Base-by-base conservation (phyloP, 106 monocot species). In the Posidonia australis region DNA sequence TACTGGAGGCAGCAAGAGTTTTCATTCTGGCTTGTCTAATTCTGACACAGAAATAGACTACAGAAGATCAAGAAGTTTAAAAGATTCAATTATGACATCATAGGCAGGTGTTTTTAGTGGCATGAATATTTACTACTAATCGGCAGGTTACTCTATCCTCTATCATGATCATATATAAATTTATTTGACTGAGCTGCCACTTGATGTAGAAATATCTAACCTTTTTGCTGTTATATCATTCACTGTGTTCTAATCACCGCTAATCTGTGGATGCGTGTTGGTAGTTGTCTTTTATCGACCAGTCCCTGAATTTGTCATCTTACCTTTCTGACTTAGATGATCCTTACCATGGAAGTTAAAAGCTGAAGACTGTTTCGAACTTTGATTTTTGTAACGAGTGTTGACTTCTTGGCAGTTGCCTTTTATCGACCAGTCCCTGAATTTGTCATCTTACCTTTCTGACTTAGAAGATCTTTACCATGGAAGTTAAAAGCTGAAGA, bases 21-120 rank as follows among this genome's bases (percentile, higher is more conserved):
- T 49, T 49, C 64, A 59, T n/a, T 28, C 72, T 1, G 72, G 77
- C 3, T 68, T 79, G 16, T 84, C 96, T 22, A 81, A 76, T 71
- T 91, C 87, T 5, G 90, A 90, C 65, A 90, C 96, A 54, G 96
- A 98, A 70, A 76, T 98, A 13, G 96, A 87, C 19, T 98, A 85
- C 65, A 87, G 84, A 77, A 82, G 90, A 71, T 84, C 84, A 5
- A 98, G 86, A 81, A 98, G 96, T 73, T 65, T 86, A 63, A 80
- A 81, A 74, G 84, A 85, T 63, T 62, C 73, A 10, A 80, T 13
- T 6, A 23, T 54, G 17, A 32, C 29, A 36, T 21, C 48, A 22
- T 65, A 65, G 48, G 41, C 58, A 11, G 11, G 0, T 62, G 36
- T 19, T 58, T 58, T 30, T 27, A 42, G 12, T 62, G 44, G 42